Evolutionary conservation across 2,329 filamentous ascomycete genomes (phyloP), one percentile per base, ranked within the genome.

Genomic region (Penicillium sp.): DNA sequence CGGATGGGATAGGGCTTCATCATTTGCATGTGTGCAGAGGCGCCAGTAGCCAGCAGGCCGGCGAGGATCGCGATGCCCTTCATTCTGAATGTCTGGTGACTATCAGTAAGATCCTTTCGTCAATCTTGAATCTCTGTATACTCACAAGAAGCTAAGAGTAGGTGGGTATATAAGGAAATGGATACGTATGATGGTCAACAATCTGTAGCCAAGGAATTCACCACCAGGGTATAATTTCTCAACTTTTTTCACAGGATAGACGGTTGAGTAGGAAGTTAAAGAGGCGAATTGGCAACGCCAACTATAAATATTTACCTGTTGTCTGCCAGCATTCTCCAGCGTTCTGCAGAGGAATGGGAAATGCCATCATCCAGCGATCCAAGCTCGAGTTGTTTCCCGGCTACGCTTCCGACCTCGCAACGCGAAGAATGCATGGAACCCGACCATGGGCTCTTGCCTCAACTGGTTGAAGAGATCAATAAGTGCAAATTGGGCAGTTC

Each of bases 21-120:
- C 83, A 88, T 82, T 72, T 87, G 81, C 78, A 87, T 85, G 72
- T 88, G 85, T 24, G 70, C 76, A 38, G 72, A 73, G 44, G 71
- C 75, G 35, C 67, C 70, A 19, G 72, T 68, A 44, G 75, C 76
- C 73, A 79, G 24, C 7, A 78, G 62, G 58, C 70, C 70, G 28
- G 60, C 68, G n/a, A 72, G 40, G 35, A 77, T 53, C 8, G 73
- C 59, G 42, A 72, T 58, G 40, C 62, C 65, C 73, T 78, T 77
- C 76, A 78, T 79, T 38, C 51, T 70, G 65, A 45, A 50, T 2
- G 19, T n/a, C 50, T 53, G 30, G 5, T 9, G 2, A 3, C 8
- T 6, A 6, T 44, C 9, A 44, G 19, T 4, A 22, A 22, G n/a
- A 22, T 22, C 9, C 1, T 22, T 1, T 6, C 1, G 12, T 12